These are phyloP conservation scores for Sonneratia caseolaris DNA, from an alignment of 345 rosid species.

Conservation along the genomic window DNA sequence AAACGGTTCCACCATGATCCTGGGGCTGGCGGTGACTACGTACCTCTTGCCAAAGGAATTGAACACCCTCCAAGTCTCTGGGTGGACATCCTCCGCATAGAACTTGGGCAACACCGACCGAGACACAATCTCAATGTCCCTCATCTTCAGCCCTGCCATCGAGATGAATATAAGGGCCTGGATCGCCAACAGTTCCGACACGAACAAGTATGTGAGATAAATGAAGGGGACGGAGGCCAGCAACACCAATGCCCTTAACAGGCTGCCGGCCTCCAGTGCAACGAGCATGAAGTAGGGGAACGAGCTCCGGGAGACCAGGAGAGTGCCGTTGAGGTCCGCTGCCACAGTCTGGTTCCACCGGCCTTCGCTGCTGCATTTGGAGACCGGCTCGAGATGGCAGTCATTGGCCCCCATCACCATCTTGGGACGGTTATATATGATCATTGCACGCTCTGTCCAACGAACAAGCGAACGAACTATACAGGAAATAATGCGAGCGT, in stretches of 20 bases:
- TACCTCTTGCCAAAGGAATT: slow-evolving; percentile 67
- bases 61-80: slow-evolving; percentile 72
- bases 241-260: slow-evolving; percentile 50
- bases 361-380: slow-evolving; percentile 41
- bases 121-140: slow-evolving; percentile 68
- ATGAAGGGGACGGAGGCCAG: slow-evolving; percentile 61
- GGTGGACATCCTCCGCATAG: slow-evolving; percentile 83
- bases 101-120: slow-evolving; percentile 75
- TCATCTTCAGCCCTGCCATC: slow-evolving; percentile 49
- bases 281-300: slow-evolving; percentile 82
- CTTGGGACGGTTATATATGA: no score
- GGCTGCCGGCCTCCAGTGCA: slow-evolving; percentile 87
- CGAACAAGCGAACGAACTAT: no score
- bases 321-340: slow-evolving; percentile 74
- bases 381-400: slow-evolving; percentile 38
- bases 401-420: slow-evolving; percentile 39
- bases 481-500: no score
- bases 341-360: slow-evolving; percentile 71
- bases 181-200: slow-evolving; percentile 68
- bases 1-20: slow-evolving; percentile 88
- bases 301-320: slow-evolving; percentile 61
- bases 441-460: no score
- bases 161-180: slow-evolving; percentile 56
- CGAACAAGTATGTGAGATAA: slow-evolving; percentile 40
- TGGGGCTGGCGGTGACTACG: slow-evolving; percentile 67